phyloP scores from a whole-genome alignment of 768 basidiomycete genomes.

The Boletus reticulatus region DNA sequence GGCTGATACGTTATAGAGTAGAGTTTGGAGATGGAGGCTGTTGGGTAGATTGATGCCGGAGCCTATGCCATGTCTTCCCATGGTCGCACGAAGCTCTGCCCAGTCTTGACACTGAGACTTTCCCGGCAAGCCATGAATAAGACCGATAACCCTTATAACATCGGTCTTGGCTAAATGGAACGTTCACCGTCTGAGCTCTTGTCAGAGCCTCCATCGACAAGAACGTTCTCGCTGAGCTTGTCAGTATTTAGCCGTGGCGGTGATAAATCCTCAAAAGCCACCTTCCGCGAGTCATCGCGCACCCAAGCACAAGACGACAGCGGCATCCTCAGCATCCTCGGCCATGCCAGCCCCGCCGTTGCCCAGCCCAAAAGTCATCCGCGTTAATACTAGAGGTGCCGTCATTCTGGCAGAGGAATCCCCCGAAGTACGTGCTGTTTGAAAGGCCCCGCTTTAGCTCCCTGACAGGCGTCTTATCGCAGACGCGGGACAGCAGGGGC shows the following conservation, averaged over 20 bases:
- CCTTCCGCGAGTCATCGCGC: conserved; percentile 5
- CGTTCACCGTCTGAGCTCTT: too few relatives aligned
- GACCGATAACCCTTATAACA: conserved; percentile 3
- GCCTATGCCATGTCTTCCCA: conserved; percentile 6
- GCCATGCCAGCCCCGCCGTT: conserved; percentile 57
- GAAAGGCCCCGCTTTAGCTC: conserved; percentile 4
- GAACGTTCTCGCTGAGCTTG: conserved; percentile 10
- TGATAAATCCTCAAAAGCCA: conserved; percentile 13
- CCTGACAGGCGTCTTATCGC: conserved; percentile 14
- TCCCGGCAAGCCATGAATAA: conserved; percentile 2
- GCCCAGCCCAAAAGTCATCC: conserved; percentile 83
- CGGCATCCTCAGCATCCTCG: conserved; percentile 11
- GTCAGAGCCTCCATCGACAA: not conserved
- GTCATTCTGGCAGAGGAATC: conserved; percentile 93
- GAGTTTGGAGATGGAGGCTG: conserved; percentile 1
- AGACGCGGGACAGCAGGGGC: conserved; percentile 93
- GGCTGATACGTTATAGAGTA: conserved; percentile 38
- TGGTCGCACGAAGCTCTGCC: conserved; percentile 9
- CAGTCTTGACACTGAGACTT: conserved; percentile 2
- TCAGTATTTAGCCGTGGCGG: conserved; percentile 6
- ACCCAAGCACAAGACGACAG: conserved; percentile 13
- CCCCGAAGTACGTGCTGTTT: conserved; percentile 65
- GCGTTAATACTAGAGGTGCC: conserved; percentile 93
- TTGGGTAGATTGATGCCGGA: conserved; percentile 7
- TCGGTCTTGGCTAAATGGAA: not conserved